These are phyloP conservation scores for Auriscalpium orientale DNA, from an alignment of 768 basidiomycete species.

Conservation along the genomic window DNA sequence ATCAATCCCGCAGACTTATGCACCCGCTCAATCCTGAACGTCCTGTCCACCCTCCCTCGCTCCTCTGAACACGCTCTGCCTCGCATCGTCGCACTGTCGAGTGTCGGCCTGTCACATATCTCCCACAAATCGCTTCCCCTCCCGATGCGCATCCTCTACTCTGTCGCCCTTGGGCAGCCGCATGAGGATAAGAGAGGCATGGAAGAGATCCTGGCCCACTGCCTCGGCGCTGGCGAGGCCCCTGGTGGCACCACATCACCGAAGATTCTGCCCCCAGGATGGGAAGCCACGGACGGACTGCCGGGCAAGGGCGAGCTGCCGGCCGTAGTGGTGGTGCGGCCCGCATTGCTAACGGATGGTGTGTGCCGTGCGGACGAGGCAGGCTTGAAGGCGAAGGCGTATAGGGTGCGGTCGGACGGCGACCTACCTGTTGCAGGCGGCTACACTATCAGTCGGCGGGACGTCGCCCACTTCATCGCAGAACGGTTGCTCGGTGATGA, in stretches of 20 bases:
- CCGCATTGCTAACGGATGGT: slow-evolving; percentile 54
- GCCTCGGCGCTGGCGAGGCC: slow-evolving; percentile 42
- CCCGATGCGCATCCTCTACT: slow-evolving; percentile 41
- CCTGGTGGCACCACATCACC: slow-evolving; percentile 28
- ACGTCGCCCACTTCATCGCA: slow-evolving; percentile 59
- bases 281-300: slow-evolving; percentile 35
- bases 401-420: slow-evolving; percentile 33
- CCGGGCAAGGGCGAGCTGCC: slow-evolving; percentile 38
- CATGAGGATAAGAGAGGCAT: slow-evolving; percentile 56
- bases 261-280: slow-evolving; percentile 37
- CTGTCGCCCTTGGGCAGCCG: slow-evolving; percentile 33
- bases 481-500: slow-evolving; percentile 31
- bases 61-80: slow-evolving; percentile 20
- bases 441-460: slow-evolving; percentile 53
- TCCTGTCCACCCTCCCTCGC: slow-evolving; percentile 44
- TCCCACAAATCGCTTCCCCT: slow-evolving; percentile 42
- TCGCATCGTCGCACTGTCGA: slow-evolving; percentile 47
- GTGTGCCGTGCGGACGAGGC: slow-evolving; percentile 28
- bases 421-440: slow-evolving; percentile 26
- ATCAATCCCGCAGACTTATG: slow-evolving; percentile 49
- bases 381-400: slow-evolving; percentile 24
- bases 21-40: slow-evolving; percentile 48
- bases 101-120: slow-evolving; percentile 40
- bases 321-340: slow-evolving; percentile 42
- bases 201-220: slow-evolving; percentile 44